phyloP scores from a whole-genome alignment of 2,329 filamentous ascomycete genomes.

The Pseudomassariella vexata region DNA sequence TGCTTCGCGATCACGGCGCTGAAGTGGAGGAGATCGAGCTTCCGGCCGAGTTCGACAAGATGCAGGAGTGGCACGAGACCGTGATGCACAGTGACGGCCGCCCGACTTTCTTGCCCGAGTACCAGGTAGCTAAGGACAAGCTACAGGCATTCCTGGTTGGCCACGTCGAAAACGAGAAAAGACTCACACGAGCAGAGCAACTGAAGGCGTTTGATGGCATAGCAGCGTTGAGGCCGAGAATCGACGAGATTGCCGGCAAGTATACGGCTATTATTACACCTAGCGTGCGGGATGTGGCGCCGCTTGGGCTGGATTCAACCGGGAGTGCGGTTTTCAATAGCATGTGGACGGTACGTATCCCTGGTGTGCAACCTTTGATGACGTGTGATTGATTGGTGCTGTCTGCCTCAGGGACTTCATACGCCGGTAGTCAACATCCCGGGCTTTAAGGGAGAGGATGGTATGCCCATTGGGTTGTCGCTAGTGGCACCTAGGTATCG shows the following conservation, averaged over 20 bases:
- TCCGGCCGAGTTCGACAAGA: slow-evolving; percentile 38
- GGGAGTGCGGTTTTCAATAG: slow-evolving; percentile 47
- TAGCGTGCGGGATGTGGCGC: slow-evolving; percentile 55
- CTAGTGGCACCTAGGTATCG: slow-evolving; percentile 40
- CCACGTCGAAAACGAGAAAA: slow-evolving; percentile 43
- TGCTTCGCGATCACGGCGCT: slow-evolving; percentile 43
- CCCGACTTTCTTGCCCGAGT: slow-evolving; percentile 48
- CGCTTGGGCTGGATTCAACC: slow-evolving; percentile 44
- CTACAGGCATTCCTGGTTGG: slow-evolving; percentile 37
- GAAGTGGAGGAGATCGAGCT: slow-evolving; percentile 50
- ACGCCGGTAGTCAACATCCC: slow-evolving; percentile 60
- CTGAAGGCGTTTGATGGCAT: slow-evolving; percentile 50
- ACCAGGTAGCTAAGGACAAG: slow-evolving; percentile 38
- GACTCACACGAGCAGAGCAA: slow-evolving; percentile 38
- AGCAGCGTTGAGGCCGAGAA: slow-evolving; percentile 44
- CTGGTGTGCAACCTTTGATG: no score
- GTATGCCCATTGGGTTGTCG: slow-evolving; percentile 54
- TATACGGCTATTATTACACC: slow-evolving; percentile 54
- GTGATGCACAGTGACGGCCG: slow-evolving; percentile 48
- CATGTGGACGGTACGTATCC: slow-evolving; percentile 43
- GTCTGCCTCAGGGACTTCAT: slow-evolving; percentile 39
- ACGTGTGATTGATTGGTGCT: background rate
- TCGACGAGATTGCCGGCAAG: slow-evolving; percentile 43
- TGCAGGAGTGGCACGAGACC: slow-evolving; percentile 46
- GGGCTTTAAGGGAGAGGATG: slow-evolving; percentile 51